phyloP scores from a whole-genome alignment of 2,329 filamentous ascomycete genomes.

The Colletotrichum sp. region DNA sequence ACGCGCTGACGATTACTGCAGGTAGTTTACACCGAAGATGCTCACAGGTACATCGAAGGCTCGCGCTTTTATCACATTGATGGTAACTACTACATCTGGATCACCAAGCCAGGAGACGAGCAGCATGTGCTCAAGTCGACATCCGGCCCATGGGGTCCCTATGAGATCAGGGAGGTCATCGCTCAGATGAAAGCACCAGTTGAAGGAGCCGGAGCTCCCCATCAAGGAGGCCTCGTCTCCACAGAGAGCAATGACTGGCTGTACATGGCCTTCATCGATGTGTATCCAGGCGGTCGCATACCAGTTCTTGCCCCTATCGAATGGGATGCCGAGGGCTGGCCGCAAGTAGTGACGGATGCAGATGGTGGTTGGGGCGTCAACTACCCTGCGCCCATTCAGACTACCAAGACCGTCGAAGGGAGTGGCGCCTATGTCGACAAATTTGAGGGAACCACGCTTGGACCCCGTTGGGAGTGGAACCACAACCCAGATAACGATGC shows the following conservation, averaged over 20 bases:
- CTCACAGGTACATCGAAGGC: constrained; percentile 45
- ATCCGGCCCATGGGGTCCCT: constrained; percentile 53
- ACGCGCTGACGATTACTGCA: neutral
- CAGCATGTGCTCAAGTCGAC: constrained; percentile 54
- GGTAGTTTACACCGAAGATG: neutral
- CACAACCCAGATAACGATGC: constrained; percentile 55
- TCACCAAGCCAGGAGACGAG: constrained; percentile 46
- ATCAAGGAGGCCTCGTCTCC: constrained; percentile 60
- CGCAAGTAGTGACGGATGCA: constrained; percentile 34
- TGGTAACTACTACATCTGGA: constrained; percentile 58
- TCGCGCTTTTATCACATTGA: constrained; percentile 60
- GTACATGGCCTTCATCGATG: constrained; percentile 59
- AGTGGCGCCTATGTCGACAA: neutral
- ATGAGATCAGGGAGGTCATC: constrained; percentile 44
- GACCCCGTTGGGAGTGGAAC: constrained; percentile 62
- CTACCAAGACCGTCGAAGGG: constrained; percentile 16
- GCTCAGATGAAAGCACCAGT: constrained; percentile 45
- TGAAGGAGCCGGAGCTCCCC: constrained; percentile 45
- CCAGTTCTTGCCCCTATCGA: constrained; percentile 59
- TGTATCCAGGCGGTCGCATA: constrained; percentile 58
- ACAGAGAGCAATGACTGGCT: constrained; percentile 59
- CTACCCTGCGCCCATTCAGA: constrained; percentile 41
- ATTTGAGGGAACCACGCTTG: constrained; percentile 36
- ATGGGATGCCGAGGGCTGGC: constrained; percentile 51
- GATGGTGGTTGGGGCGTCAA: constrained; percentile 48